Base-by-base conservation (phyloP, 768 basidiomycete species). In the Xerocomus potaroensis region DNA sequence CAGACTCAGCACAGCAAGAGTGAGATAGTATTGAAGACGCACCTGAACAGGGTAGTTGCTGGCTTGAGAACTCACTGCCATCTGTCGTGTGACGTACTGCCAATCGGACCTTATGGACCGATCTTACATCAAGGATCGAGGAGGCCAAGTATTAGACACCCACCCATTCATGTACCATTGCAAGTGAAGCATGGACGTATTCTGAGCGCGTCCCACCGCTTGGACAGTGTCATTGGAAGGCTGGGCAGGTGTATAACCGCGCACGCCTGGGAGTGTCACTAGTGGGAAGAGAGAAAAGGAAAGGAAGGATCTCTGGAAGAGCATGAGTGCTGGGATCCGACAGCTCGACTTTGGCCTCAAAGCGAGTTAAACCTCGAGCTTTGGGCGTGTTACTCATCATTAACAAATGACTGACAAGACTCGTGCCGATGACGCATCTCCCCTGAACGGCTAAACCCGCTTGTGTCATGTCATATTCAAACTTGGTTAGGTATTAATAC, bases 231-330 rank as follows among this genome's bases (percentile, higher is more conserved):
- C 71, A 62, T 92, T 92, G 27, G 84, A 84, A 14, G 85, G 74
- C 10, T 68, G 61, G 3, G 90, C 90, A 0, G 90, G 89, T 51
- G 87, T 77, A 63, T 91, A 92, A 1, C 70, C 80, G 16, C 44
- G 47, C 7, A 55, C 66, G 5, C 29, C 43, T 9, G 50, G 36
- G 19, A 50, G 11, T 7, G 45, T 27, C 18, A 58, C 11, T 5
- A 48, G 43, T 16, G 57, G 15, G 24, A 26, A 21, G 4, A 59
- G 27, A 32, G 27, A 16, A 21, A 52, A 36, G 12, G 49, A 8
- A 24, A 54, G 16, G 19, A 19, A 29, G 40, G 52, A 15, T 16
- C 7, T 23, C 14, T 39, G 41, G 30, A 48, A 48, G 23, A 43
- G n/a, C 63, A 65, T 67, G 42, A 27, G 10, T 24, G 33, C 6